Base-by-base conservation (phyloP, 1,139 yeast genomes). In the Nakaseomyces nivariensis region DNA sequence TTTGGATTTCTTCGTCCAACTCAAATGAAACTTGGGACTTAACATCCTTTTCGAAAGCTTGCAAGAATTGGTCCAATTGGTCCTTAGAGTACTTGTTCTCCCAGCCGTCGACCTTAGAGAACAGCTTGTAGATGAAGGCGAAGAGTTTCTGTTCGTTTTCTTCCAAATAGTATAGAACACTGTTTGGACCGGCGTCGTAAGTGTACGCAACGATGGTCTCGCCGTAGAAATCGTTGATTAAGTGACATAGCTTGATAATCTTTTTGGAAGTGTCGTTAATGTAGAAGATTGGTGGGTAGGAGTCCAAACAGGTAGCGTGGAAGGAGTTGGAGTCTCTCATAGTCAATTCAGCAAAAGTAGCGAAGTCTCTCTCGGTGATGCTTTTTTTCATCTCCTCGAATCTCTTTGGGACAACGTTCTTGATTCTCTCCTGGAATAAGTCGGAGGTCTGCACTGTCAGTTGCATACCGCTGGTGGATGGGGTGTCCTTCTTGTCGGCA, bases 141-240 rank as follows among this genome's bases (percentile, higher is more conserved):
- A 84, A 74, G 9, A 92, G 82, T 56, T 73, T 74, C 31, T 70
- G 63, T 68, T 89, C 96, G 68, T 90, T 77, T 58, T 81, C 73
- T 58, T 77, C 76, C 64, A 84, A 81, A 67, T 90, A 92, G 72
- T 92, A 92, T 54, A 92, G 78, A 47, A 92, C 99, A 11, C 97
- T 96, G 70, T 92, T 92, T 67, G 99, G 98, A 63, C 99, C 99
- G 38, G 99, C 99, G 68, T 92, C 99, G 64, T 85, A 92, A 3
- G 99, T 94, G 69, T 92, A 92, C 37, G 97, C 97, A 26, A 96
- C 97, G 49, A 89, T 75, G 17, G 76, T 76, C 59, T 76, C 73
- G 48, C 85, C 85, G 56, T 77, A 82, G 49, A 66, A 65, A 56
- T 75, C 82, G 65, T 92, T 92, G 67, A 92, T 79, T 51, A 75